Evolutionary conservation across 768 basidiomycete species (phyloP).

Genomic region (Boletus rubescentipes): DNA sequence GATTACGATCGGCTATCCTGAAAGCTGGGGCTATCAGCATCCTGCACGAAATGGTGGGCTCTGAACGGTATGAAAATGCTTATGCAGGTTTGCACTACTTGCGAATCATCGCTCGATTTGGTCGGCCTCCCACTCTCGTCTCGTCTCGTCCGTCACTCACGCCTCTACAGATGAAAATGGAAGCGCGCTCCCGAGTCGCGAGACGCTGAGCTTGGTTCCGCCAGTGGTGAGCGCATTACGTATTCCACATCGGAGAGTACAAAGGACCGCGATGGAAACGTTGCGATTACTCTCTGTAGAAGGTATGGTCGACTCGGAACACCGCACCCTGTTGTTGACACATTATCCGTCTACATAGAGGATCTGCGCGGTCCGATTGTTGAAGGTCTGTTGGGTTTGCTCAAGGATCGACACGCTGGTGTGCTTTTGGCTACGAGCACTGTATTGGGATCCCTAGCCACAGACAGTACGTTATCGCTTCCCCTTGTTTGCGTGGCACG

Average conservation of each 20-base stretch:
- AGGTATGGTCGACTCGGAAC: constrained; percentile 4
- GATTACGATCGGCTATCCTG: constrained; percentile 15
- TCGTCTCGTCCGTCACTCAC: neutral
- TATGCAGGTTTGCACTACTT: constrained; percentile 27
- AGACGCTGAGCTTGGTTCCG: constrained; percentile 6
- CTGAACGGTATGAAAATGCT: neutral
- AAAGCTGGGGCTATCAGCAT: constrained; percentile 10
- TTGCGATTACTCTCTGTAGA: constrained; percentile 14
- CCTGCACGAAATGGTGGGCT: constrained; percentile 17
- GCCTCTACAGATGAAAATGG: constrained; percentile 2
- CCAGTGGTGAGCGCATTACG: constrained; percentile 17
- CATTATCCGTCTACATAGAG: constrained; percentile 5
- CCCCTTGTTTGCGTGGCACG: neutral
- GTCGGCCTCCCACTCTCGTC: constrained; percentile 4
- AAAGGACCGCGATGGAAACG: constrained; percentile 12
- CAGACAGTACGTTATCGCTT: constrained; percentile 12
- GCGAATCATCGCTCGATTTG: constrained; percentile 17
- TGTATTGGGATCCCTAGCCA: constrained; percentile 10
- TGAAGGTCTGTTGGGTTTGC: constrained; percentile 11
- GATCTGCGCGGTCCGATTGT: constrained; percentile 11
- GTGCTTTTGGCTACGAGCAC: constrained; percentile 18
- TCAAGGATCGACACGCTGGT: constrained; percentile 15
- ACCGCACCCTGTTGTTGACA: neutral
- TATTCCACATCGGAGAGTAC: constrained; percentile 16
- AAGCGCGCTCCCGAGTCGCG: neutral